Conservation (phyloP, 2,329 filamentous ascomycete genomes). For the Blastomyces parvus region DNA sequence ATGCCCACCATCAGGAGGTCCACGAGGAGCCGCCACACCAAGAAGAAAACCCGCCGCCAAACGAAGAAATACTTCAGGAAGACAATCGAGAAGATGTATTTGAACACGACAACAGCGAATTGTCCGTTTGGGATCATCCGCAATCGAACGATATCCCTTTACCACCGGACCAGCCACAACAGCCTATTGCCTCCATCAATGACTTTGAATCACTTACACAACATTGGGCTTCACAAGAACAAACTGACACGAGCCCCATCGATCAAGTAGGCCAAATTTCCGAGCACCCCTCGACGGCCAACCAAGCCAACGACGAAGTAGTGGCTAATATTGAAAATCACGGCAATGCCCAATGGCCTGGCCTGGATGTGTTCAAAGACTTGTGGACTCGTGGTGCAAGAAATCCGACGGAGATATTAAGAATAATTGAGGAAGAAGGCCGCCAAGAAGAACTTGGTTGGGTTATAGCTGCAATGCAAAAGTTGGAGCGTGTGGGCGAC, state of each 20-base stretch:
- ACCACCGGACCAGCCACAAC: not conserved
- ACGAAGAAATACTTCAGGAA: not conserved
- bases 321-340: not conserved
- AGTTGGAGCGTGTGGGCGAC: conserved; percentile 15
- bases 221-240: not conserved
- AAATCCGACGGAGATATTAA: conserved; percentile 49
- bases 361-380: conserved; percentile 44
- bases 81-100: not conserved
- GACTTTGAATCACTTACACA: not conserved
- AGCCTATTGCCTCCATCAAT: not conserved
- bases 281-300: not conserved
- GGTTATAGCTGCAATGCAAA: conserved; percentile 48
- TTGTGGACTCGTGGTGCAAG: conserved; percentile 51
- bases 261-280: not conserved
- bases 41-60: not conserved
- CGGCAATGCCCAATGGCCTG: not conserved
- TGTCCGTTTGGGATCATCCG: not conserved
- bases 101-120: not conserved
- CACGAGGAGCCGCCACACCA: not conserved
- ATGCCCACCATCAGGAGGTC: not conserved
- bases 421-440: conserved; percentile 53
- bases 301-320: not conserved
- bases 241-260: not conserved
- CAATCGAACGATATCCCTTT: not conserved
- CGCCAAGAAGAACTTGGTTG: conserved; percentile 50